Base-by-base conservation (phyloP, 2,329 filamentous ascomycete genomes). In the Colletotrichum sp. region DNA sequence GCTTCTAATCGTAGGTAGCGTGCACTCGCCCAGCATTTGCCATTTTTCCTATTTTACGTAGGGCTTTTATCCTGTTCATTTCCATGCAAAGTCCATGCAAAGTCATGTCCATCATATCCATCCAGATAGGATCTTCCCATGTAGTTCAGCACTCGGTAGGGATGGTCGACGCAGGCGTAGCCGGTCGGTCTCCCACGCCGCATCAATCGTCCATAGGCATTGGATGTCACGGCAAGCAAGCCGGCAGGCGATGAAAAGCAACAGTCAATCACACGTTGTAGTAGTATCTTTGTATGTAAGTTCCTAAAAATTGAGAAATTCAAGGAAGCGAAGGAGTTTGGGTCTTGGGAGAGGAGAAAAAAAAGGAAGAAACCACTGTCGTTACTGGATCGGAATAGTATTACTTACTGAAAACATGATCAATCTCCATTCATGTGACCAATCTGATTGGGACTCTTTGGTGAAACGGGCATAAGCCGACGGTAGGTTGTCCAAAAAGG, bases 1-100 rank as follows among this genome's bases (percentile, higher is more conserved):
- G 87, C 73, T 87, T 89, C 72, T 89, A 79, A 81, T 64, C 21
- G 61, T 64, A 36, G 32, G 61, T 39, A 43, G 61, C 5, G 24
- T 21, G 61, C 61, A 43, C 36, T 21, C 28, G 34, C 61, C 9
- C 4, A 28, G 34, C 34, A 43, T 21, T 43, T 64, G n/a, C 32
- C 1, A 26, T 30, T 4, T 64, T n/a, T 3, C n/a, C 21, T 43
- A 1, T 13, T 43, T 28, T 0, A 18, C 14, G 34, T 64, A 39
- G 32, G 21, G 21, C 2, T 26, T 6, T 39, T 28, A 30, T 64
- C 61, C 61, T 18, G 28, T 34, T 26, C 21, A 28, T 43, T 18
- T 64, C 13, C 59, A 61, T n/a, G 30, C 21, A 61, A 34, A 24
- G 24, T 24, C 24, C 24, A 24, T 24, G 24, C 24, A 24, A 64